Conservation (phyloP, 345 rosid species). For the Arabis alpina region DNA sequence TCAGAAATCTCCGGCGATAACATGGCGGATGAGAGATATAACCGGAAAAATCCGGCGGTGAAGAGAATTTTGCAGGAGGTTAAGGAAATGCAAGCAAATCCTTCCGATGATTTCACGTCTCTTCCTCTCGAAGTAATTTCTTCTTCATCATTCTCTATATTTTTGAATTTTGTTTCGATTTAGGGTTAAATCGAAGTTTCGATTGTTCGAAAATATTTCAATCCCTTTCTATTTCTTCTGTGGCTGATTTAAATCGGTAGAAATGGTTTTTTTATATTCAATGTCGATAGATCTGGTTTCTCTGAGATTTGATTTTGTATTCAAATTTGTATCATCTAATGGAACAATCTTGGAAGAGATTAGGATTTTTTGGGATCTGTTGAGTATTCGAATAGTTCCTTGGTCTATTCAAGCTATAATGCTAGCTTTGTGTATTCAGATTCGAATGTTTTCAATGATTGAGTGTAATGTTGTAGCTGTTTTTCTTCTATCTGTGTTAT, state of each 20-base stretch:
- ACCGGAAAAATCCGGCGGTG: slow-evolving; percentile 89
- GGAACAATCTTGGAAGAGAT: too few relatives aligned
- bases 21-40: slow-evolving; percentile 87
- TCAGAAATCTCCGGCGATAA: background rate
- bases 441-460: background rate
- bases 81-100: slow-evolving; percentile 98
- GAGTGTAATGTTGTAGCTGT: slow-evolving; percentile 1
- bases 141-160: background rate
- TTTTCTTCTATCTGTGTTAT: background rate
- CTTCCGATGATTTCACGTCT: slow-evolving; percentile 95
- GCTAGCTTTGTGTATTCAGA: too few relatives aligned
- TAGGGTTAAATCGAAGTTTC: background rate
- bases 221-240: background rate
- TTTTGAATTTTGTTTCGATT: background rate
- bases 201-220: background rate
- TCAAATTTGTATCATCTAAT: too few relatives aligned
- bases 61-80: slow-evolving; percentile 98
- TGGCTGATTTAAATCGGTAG: background rate
- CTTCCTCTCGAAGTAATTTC: slow-evolving; percentile 83
- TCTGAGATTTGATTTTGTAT: too few relatives aligned
- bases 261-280: too few relatives aligned
- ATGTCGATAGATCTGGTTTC: too few relatives aligned
- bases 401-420: too few relatives aligned
- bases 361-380: too few relatives aligned
- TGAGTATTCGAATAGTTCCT: too few relatives aligned